Conservation (phyloP, 1,284 basidiomycete genomes). For the Marasmius tenuissimus region DNA sequence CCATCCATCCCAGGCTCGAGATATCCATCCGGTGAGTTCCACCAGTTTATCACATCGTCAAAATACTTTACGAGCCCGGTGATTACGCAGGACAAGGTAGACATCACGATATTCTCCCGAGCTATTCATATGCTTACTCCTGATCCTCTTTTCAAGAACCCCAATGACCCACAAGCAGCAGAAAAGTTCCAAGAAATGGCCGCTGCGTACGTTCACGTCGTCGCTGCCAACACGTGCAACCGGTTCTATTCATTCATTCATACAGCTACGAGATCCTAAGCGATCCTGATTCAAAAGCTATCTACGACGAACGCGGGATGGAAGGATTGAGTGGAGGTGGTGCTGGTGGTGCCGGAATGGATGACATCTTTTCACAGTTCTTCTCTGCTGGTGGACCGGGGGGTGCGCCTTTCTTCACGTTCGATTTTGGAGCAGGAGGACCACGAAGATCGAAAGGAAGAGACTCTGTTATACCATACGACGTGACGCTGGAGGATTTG, state of each 20-base stretch:
- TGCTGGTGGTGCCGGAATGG: slow-evolving; percentile 48
- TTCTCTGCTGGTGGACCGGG: slow-evolving; percentile 52
- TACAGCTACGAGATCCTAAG: slow-evolving; percentile 84
- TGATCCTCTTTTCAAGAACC: slow-evolving; percentile 54
- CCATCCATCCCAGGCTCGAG: slow-evolving; percentile 63
- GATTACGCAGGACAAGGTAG: slow-evolving; percentile 61
- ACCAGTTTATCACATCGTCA: slow-evolving; percentile 3
- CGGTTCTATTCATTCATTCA: slow-evolving; percentile 5
- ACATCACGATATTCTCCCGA: slow-evolving; percentile 9
- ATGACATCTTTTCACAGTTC: slow-evolving; percentile 79
- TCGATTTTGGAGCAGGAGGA: slow-evolving; percentile 51
- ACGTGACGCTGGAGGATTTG: slow-evolving; percentile 89
- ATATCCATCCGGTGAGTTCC: slow-evolving; percentile 83
- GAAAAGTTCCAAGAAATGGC: slow-evolving; percentile 88
- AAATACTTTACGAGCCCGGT: background rate
- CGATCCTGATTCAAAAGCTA: slow-evolving; percentile 73
- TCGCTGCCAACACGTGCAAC: background rate
- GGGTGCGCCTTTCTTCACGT: slow-evolving; percentile 43
- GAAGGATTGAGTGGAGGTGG: slow-evolving; percentile 57
- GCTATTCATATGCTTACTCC: background rate
- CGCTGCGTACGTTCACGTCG: slow-evolving; percentile 63
- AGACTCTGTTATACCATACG: slow-evolving; percentile 79
- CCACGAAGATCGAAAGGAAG: slow-evolving; percentile 53
- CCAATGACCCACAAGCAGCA: slow-evolving; percentile 74
- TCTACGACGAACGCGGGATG: slow-evolving; percentile 84